phyloP scores from a whole-genome alignment of 257 asterid genomes.

The Prunella vulgaris region DNA sequence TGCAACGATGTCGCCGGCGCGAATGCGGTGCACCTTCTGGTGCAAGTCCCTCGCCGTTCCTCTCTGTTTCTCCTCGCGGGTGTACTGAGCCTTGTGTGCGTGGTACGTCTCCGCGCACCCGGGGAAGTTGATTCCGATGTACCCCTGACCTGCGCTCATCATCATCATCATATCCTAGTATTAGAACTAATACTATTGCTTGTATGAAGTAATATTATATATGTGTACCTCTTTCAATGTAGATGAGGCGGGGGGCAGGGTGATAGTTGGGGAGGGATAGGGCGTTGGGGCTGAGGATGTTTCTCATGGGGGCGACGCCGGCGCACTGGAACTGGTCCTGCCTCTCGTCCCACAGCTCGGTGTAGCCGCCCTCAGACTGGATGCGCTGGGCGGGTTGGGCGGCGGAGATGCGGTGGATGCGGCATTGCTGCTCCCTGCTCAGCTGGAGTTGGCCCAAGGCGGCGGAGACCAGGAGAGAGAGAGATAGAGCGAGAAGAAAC shows the following conservation, averaged over 20 bases:
- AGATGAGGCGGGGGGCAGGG: slow-evolving; percentile 61
- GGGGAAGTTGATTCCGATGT: slow-evolving; percentile 44
- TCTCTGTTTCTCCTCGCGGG: slow-evolving; percentile 8
- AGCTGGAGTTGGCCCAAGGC: slow-evolving; percentile 27
- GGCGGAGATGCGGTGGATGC: slow-evolving; percentile 40
- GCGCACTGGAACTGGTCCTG: slow-evolving; percentile 64
- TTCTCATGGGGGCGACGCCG: slow-evolving; percentile 51
- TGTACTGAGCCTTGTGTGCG: background rate
- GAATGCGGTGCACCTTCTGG: slow-evolving; percentile 56
- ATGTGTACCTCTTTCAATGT: slow-evolving; percentile 41
- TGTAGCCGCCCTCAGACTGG: slow-evolving; percentile 51
- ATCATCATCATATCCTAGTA: too few species aligned
- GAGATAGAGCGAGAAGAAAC: slow-evolving; percentile 27
- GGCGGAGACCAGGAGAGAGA: slow-evolving; percentile 23
- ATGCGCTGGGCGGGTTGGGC: slow-evolving; percentile 37
- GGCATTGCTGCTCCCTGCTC: slow-evolving; percentile 58
- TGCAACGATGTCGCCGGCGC: slow-evolving; percentile 57
- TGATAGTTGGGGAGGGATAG: slow-evolving; percentile 67
- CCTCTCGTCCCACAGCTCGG: slow-evolving; percentile 58
- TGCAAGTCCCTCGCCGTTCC: slow-evolving; percentile 36
- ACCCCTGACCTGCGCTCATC: slow-evolving; percentile 47
- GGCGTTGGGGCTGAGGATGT: slow-evolving; percentile 36
- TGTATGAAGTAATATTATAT: too few species aligned
- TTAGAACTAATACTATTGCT: too few species aligned
- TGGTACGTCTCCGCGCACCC: slow-evolving; percentile 71